Percentiles rank a stretch among this genome's conserved stretches.
Evolutionary conservation across 495 filamentous ascomycete genomes (phyloP).

Genomic region (Podospora comata): DNA sequence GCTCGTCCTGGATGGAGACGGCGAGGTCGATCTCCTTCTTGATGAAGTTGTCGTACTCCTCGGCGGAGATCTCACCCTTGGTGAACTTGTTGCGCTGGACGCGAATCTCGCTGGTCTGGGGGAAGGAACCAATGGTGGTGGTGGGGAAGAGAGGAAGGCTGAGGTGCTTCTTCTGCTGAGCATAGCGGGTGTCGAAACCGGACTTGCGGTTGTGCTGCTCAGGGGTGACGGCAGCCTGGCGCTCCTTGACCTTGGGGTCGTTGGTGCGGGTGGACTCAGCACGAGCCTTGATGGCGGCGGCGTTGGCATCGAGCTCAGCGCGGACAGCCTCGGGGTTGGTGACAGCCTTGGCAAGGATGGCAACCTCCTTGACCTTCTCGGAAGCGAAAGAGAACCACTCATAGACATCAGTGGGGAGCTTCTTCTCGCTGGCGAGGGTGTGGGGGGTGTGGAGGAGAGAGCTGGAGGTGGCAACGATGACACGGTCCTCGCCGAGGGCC

Average conservation of each 20-base stretch:
- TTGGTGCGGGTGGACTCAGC: slow-evolving; percentile 91
- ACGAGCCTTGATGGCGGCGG: slow-evolving; percentile 82
- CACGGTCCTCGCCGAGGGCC: slow-evolving; percentile 91
- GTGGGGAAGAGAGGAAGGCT: slow-evolving; percentile 96
- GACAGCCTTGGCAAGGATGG: slow-evolving; percentile 93
- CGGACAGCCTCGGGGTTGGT: slow-evolving; percentile 81
- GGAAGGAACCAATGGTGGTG: slow-evolving; percentile 98
- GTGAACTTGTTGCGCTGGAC: slow-evolving; percentile 93
- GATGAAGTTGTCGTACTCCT: slow-evolving; percentile 96
- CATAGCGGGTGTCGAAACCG: slow-evolving; percentile 74
- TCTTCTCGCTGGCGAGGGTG: slow-evolving; percentile 97
- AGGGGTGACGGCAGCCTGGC: slow-evolving; percentile 78
- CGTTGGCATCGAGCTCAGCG: slow-evolving; percentile 87
- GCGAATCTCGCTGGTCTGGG: slow-evolving; percentile 97
- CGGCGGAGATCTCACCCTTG: slow-evolving; percentile 89
- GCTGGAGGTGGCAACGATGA: slow-evolving; percentile 93
- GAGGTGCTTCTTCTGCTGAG: slow-evolving; percentile 80
- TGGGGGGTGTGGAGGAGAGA: slow-evolving; percentile 97
- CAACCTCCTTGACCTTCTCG: slow-evolving; percentile 90
- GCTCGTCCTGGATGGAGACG: slow-evolving; percentile 95
- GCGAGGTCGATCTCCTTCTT: slow-evolving; percentile 93
- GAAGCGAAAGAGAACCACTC: slow-evolving; percentile 99
- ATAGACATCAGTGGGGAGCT: slow-evolving; percentile 81
- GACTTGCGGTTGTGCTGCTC: slow-evolving; percentile 90
- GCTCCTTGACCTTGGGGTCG: slow-evolving; percentile 91